Percentiles rank a stretch among this genome's conserved stretches.
phyloP scores from a whole-genome alignment of 768 basidiomycete genomes.

The Phaffia tasmanica region DNA sequence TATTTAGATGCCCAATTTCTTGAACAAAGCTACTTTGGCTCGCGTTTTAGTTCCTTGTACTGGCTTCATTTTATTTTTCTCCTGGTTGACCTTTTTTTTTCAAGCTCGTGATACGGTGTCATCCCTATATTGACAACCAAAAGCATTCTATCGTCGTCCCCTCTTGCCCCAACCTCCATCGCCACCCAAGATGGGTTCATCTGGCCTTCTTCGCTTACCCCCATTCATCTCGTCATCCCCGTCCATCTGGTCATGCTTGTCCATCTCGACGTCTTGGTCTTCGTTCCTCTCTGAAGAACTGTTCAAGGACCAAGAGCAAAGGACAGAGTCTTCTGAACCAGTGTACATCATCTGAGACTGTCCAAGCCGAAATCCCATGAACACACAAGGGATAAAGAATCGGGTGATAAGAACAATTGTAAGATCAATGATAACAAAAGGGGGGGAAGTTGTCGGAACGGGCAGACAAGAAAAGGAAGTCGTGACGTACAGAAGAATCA shows the following conservation, averaged over 20 bases:
- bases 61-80: too few relatives aligned
- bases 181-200: constrained; percentile 3
- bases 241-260: background rate
- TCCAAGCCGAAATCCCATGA: background rate
- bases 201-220: background rate
- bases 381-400: background rate
- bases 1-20: constrained; percentile 6
- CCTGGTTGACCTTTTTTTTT: background rate
- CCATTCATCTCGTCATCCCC: constrained; percentile 3
- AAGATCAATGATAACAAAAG: background rate
- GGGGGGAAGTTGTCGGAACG: background rate
- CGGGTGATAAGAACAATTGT: too few relatives aligned
- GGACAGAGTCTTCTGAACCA: constrained; percentile 22
- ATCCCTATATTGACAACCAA: background rate
- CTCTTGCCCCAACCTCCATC: constrained; percentile 9
- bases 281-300: background rate
- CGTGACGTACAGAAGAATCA: constrained; percentile 1
- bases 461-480: background rate
- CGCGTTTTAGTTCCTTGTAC: background rate
- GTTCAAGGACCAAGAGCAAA: constrained; percentile 21
- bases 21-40: background rate
- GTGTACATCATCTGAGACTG: constrained; percentile 20
- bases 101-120: background rate
- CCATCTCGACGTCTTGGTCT: constrained; percentile 13
- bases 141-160: background rate